Evolutionary conservation across 2,329 filamentous ascomycete species (phyloP), one percentile per base, ranked within the genome.

Genomic region (Canariomyces notabilis): DNA sequence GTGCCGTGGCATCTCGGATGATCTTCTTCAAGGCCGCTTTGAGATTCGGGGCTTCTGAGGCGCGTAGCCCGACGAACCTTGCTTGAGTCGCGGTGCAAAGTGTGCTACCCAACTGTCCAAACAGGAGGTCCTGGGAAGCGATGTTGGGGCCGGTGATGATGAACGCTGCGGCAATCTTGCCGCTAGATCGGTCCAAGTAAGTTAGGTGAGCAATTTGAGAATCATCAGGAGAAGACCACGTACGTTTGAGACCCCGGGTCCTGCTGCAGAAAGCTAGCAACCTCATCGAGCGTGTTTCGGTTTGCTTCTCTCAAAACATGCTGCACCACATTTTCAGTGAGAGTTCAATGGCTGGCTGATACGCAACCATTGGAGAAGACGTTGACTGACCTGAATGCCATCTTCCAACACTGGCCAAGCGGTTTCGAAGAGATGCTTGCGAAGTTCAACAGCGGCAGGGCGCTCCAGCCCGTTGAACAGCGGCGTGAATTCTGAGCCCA

Each of bases 121-220:
- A 89, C n/a, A 90, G 72, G 11, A 85, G 71, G 34, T 81, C 78
- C 62, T 89, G 85, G 2, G 84, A 85, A 29, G 85, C 82, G 56
- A 89, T 84, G 53, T 87, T 89, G 6, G 87, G 85, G 0, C 87
- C 88, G 7, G 85, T 86, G 48, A 88, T 77, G 55, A 91, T 80
- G 55, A 91, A 83, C 2, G 79, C 84, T 6, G 83, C 77, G 0
- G 84, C 81, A 32, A 88, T 76, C 60, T 76, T 78, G 38, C 70
- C 67, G 33, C 61, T 52, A 7, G 5, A 19, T 59, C 15, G 5
- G 4, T 2, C 5, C 14, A 35, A n/a, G 31, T 51, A n/a, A 39
- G 42, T 23, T 11, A 21, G 31, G 2, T 15, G 32, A 12, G 3
- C n/a, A n/a, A n/a, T n/a, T 21, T 20, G 19, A 34, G 31, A 19